phyloP scores from a whole-genome alignment of 257 asterid genomes.

The Paulownia fortunei region DNA sequence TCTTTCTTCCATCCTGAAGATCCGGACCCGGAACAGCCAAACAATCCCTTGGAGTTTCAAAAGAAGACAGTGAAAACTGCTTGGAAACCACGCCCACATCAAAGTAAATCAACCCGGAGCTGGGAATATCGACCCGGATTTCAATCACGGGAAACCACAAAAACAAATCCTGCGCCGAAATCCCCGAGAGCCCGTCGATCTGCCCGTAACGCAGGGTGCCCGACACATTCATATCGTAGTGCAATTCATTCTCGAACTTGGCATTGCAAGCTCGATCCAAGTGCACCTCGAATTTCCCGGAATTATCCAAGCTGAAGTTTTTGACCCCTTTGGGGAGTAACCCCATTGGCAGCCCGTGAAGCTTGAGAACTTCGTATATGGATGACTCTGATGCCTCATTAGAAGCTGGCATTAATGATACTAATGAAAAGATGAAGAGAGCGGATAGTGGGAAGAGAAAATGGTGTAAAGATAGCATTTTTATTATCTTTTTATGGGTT shows the following conservation, averaged over 20 bases:
- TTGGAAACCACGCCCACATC: conserved; percentile 58
- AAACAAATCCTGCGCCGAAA: conserved; percentile 58
- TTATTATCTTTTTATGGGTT: neutral
- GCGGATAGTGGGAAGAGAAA: conserved; percentile 4
- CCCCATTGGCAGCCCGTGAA: conserved; percentile 58
- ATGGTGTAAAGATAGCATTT: conserved; percentile 34
- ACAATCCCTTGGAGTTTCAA: conserved; percentile 61
- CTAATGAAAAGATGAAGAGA: conserved; percentile 13
- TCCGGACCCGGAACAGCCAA: conserved; percentile 36
- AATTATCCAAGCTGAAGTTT: conserved; percentile 43
- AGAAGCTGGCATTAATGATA: conserved; percentile 20
- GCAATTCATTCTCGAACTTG: conserved; percentile 56
- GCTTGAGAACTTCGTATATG: conserved; percentile 53
- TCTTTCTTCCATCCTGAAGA: conserved; percentile 26
- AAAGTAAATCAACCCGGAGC: conserved; percentile 56
- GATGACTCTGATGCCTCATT: conserved; percentile 31
- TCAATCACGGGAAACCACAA: conserved; percentile 59
- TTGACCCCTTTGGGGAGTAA: conserved; percentile 53
- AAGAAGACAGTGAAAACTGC: conserved; percentile 58
- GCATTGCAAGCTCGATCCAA: conserved; percentile 56
- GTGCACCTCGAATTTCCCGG: conserved; percentile 52
- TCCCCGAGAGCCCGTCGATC: conserved; percentile 55
- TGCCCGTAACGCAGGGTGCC: conserved; percentile 48
- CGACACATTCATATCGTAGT: conserved; percentile 47
- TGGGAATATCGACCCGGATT: conserved; percentile 56